Base-by-base conservation (phyloP, 352 stramenopile genomes). In the Phytophthora pluvialis region DNA sequence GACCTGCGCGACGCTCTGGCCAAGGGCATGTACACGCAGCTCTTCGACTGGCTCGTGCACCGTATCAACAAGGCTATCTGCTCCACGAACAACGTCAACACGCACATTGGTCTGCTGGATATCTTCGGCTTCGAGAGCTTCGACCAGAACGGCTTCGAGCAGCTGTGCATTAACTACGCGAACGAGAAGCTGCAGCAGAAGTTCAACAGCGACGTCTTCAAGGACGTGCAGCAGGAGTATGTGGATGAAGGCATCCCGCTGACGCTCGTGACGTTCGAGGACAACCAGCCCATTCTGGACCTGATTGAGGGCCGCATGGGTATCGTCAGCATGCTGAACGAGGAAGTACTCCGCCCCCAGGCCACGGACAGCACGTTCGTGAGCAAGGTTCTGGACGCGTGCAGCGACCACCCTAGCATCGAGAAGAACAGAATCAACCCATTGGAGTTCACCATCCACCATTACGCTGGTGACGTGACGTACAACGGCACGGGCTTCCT, bases 41-140 rank as follows among this genome's bases (percentile, higher is more conserved):
- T 99, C 6, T 99, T 99, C 68, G 77, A 98, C 58, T 99, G 95
- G 96, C 80, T 99, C 29, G 95, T 99, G 53, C 80, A 94, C 67
- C 77, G 81, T 33, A 84, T 92, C 51, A 93, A 93, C 79, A 81
- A 81, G 60, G 79, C 84, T 15, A 92, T 93, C 54, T 90, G 83
- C 73, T 88, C 82, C 5, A 90, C 78, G n/a, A 74, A 73, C 55
- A 89, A 89, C 47, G 80, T 90, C 43, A 73, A 87, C 70, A 81
- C 75, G 15, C 82, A 92, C 73, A 98, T 98, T 67, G 90, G 92
- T 57, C 71, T 98, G 55, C 74, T 98, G 16, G 96, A 99, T 75
- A 98, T 99, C 61, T 98, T 98, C 70, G 95, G 96, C 11, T 99
- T 99, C 63, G 96, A 99, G 74, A 90, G 77, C 47, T 98, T 98